Conservation (phyloP, 2,329 filamentous ascomycete genomes). For the Dactylellina cionopaga region DNA sequence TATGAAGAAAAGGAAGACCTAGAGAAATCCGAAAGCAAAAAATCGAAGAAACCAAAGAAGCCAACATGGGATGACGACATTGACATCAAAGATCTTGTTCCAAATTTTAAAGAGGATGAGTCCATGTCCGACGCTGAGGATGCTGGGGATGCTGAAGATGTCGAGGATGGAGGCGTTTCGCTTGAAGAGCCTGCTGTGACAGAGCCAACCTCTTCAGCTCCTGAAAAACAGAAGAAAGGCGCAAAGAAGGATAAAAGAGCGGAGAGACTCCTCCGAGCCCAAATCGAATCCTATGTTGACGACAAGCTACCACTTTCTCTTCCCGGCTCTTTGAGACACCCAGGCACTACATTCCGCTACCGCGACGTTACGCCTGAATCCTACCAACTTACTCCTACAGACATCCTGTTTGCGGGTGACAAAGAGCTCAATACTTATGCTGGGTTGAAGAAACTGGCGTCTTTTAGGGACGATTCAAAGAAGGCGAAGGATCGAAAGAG, state of each 20-base stretch:
- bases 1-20: constrained; percentile 74
- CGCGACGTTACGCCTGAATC: constrained; percentile 89
- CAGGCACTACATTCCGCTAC: constrained; percentile 77
- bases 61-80: constrained; percentile 97
- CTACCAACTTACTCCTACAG: constrained; percentile 87
- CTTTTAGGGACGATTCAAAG: constrained; percentile 87
- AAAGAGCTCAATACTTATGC: constrained; percentile 86
- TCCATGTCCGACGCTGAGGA: constrained; percentile 60
- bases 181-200: constrained; percentile 59
- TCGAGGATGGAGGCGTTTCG: constrained; percentile 60
- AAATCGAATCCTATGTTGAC: constrained; percentile 46
- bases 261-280: constrained; percentile 41
- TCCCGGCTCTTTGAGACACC: constrained; percentile 59
- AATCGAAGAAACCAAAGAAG: constrained; percentile 77
- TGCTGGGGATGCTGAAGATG: constrained; percentile 59
- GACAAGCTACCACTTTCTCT: constrained; percentile 45
- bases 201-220: constrained; percentile 4
- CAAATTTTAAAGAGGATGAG: constrained; percentile 79
- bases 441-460: constrained; percentile 91
- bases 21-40: constrained; percentile 63
- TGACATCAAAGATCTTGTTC: constrained; percentile 90
- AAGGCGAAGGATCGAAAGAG: constrained; percentile 88
- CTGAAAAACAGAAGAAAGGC: constrained; percentile 60
- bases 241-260: constrained; percentile 68
- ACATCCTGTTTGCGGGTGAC: constrained; percentile 92